Conservation (phyloP, 495 filamentous ascomycete genomes). For the Hypoxylon subgilvum region DNA sequence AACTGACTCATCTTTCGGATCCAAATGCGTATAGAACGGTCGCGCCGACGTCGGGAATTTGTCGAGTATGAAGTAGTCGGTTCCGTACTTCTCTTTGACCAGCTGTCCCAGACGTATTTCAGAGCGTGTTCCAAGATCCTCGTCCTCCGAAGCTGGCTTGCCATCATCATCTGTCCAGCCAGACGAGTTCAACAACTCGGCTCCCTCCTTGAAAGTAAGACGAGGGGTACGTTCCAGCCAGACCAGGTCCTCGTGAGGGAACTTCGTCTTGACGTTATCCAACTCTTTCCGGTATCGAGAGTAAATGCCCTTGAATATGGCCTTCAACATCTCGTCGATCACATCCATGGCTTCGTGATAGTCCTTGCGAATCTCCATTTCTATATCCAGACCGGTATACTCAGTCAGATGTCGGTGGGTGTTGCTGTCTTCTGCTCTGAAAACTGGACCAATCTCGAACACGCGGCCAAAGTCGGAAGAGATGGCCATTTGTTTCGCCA, state of each 20-base stretch:
- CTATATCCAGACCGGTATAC: slow-evolving; percentile 92
- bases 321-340: slow-evolving; percentile 84
- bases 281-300: slow-evolving; percentile 71
- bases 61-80: slow-evolving; percentile 94
- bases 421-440: slow-evolving; percentile 96
- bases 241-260: slow-evolving; percentile 64
- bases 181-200: slow-evolving; percentile 79
- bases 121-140: slow-evolving; percentile 82
- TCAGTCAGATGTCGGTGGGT: slow-evolving; percentile 96
- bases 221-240: slow-evolving; percentile 84
- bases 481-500: slow-evolving; percentile 94
- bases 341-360: slow-evolving; percentile 89
- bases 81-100: slow-evolving; percentile 82
- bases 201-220: slow-evolving; percentile 79
- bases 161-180: slow-evolving; percentile 80
- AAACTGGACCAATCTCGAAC: slow-evolving; percentile 93
- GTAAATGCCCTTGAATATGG: slow-evolving; percentile 82
- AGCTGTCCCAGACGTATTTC: slow-evolving; percentile 85
- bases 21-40: slow-evolving; percentile 95
- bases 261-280: slow-evolving; percentile 65
- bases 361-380: slow-evolving; percentile 87
- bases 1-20: slow-evolving; percentile 69
- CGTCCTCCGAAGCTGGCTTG: slow-evolving; percentile 66
- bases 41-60: slow-evolving; percentile 85
- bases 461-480: slow-evolving; percentile 90